phyloP scores from a whole-genome alignment of 2,329 filamentous ascomycete species.

The Claviceps sp. region DNA sequence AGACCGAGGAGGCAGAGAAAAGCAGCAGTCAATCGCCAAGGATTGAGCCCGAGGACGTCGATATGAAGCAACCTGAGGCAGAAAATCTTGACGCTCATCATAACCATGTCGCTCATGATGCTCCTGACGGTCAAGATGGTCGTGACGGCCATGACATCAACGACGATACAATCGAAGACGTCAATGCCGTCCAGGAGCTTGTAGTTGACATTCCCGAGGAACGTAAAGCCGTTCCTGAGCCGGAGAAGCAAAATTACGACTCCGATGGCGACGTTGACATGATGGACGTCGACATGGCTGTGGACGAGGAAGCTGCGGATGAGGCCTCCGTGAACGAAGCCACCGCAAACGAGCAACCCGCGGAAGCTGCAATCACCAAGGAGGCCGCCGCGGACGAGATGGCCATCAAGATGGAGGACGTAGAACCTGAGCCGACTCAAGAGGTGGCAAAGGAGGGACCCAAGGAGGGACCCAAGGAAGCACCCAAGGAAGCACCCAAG shows the following conservation, averaged over 20 bases:
- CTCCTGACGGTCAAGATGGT: too few relatives aligned
- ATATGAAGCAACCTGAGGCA: slow-evolving; percentile 16
- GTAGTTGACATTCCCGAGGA: slow-evolving; percentile 14
- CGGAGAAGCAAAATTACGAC: slow-evolving; percentile 24
- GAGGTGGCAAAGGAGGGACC: slow-evolving; percentile 16
- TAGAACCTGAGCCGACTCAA: slow-evolving; percentile 19
- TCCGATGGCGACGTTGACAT: slow-evolving; percentile 39
- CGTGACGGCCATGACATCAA: slow-evolving; percentile 19
- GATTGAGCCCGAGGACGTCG: slow-evolving; percentile 17
- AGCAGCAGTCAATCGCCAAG: slow-evolving; percentile 25
- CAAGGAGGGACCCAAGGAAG: too few relatives aligned
- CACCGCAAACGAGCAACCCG: too few relatives aligned
- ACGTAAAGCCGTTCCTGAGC: slow-evolving; percentile 7
- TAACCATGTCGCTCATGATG: too few relatives aligned
- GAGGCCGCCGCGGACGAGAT: slow-evolving; percentile 13
- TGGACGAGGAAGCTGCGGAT: slow-evolving; percentile 12
- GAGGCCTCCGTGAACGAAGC: too few relatives aligned
- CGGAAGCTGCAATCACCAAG: too few relatives aligned
- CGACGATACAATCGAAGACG: slow-evolving; percentile 32
- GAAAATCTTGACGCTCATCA: slow-evolving; percentile 8
- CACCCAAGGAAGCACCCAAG: too few relatives aligned
- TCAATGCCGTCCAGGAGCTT: slow-evolving; percentile 17
- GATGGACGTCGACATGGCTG: slow-evolving; percentile 23
- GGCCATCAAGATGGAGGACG: slow-evolving; percentile 28
- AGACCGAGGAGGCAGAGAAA: slow-evolving; percentile 25